A percentile compares a stretch with the other conserved stretches of the same genome.
Conservation (phyloP, 257 asterid species). For the Solanum virginianum region DNA sequence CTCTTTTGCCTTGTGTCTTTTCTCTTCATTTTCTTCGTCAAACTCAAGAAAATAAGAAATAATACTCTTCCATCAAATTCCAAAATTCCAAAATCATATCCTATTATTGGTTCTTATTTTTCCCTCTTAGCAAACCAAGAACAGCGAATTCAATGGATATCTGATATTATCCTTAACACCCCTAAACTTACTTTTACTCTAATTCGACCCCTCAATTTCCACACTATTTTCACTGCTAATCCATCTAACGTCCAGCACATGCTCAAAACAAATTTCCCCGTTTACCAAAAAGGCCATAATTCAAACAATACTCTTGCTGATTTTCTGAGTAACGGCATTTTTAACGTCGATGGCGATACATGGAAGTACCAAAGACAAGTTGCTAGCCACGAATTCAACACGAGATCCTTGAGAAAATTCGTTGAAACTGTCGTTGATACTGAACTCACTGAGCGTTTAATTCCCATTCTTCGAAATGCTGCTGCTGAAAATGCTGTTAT, state of each 20-base stretch:
- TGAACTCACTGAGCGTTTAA: slow-evolving; percentile 27
- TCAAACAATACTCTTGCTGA: neutral
- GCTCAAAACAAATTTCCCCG: slow-evolving; percentile 37
- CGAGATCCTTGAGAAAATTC: slow-evolving; percentile 37
- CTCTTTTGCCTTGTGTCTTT: slow-evolving; percentile 14
- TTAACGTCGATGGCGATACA: slow-evolving; percentile 42
- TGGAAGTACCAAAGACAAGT: slow-evolving; percentile 59
- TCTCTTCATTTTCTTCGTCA: slow-evolving; percentile 7
- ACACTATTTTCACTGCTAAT: slow-evolving; percentile 41
- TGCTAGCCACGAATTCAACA: slow-evolving; percentile 54
- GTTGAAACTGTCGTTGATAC: slow-evolving; percentile 40
- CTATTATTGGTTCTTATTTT: slow-evolving; percentile 40
- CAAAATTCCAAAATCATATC: slow-evolving; percentile 32
- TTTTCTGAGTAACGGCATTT: slow-evolving; percentile 56
- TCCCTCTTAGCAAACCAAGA: slow-evolving; percentile 20
- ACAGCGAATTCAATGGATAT: slow-evolving; percentile 40
- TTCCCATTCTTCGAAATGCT: slow-evolving; percentile 29
- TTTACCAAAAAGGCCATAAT: slow-evolving; percentile 20
- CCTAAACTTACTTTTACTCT: slow-evolving; percentile 52
- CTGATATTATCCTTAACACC: slow-evolving; percentile 18
- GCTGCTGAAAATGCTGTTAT: slow-evolving; percentile 5
- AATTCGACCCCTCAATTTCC: slow-evolving; percentile 37
- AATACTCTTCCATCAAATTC: neutral
- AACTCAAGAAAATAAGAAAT: neutral
- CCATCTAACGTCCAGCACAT: slow-evolving; percentile 56